Evolutionary conservation across 768 basidiomycete genomes (phyloP).

Genomic region (Mycena haematopus): DNA sequence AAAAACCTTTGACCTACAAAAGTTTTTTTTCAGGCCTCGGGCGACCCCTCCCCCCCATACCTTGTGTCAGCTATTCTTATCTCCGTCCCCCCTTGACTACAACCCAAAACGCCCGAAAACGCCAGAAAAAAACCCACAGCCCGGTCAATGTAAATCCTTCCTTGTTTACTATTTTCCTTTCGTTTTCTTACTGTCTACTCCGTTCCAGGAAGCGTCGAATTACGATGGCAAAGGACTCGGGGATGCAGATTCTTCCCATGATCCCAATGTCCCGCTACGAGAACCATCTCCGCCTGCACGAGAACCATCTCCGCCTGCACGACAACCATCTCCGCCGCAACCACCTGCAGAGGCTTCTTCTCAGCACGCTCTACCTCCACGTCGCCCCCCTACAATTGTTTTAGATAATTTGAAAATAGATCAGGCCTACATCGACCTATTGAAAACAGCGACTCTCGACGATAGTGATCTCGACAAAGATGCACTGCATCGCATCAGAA

Average conservation of each 20-base stretch:
- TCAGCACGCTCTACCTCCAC: neutral
- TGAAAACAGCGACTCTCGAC: slow-evolving; percentile 37
- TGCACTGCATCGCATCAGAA: neutral
- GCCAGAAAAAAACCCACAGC: neutral
- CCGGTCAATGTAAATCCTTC: neutral
- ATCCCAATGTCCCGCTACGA: neutral
- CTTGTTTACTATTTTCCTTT: neutral
- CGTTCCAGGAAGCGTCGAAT: neutral
- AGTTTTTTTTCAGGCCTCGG: too few species aligned
- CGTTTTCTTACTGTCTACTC: neutral
- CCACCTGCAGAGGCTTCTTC: neutral
- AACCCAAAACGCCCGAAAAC: neutral
- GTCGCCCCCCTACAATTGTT: neutral
- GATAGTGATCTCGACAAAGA: slow-evolving; percentile 23
- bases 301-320: neutral
- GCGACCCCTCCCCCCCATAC: too few species aligned
- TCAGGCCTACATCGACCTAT: slow-evolving; percentile 2
- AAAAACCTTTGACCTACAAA: too few species aligned
- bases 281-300: neutral
- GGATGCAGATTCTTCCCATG: neutral
- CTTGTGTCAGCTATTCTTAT: too few species aligned
- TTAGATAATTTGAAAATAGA: slow-evolving; percentile 3
- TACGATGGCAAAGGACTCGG: too few species aligned
- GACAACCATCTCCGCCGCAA: neutral
- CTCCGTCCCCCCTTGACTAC: too few species aligned